Evolutionary conservation across 495 filamentous ascomycete genomes (phyloP), one percentile per base, ranked within the genome.

Genomic region (Cryomyces antarcticus): DNA sequence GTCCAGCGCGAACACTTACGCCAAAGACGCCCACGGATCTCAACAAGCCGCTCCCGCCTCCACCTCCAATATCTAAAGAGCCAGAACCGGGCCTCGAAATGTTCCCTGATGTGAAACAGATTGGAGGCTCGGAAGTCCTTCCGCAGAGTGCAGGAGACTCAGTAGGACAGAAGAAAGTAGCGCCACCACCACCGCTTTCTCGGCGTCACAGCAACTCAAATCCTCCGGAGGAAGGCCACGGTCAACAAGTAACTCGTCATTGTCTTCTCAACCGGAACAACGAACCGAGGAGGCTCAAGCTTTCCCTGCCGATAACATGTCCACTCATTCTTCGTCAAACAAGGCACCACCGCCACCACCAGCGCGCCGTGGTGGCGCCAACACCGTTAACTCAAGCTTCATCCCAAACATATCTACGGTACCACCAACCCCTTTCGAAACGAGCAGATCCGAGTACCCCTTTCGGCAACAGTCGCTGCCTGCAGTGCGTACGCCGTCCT

Each of bases 31-130:
- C 50, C 27, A 55, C 54, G 12, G 56, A 62, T 46, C 47, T 60
- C 33, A 62, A 62, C 44, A 60, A 62, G 46, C 57, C 57, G 28
- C 56, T 60, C 39, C 59, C 57, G 13, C 50, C 49, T 11, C 51
- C 54, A 4, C 50, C 49, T 43, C 35, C 40, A 24, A 29, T 31
- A 29, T 7, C 12, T 27, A 10, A 49, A 35, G 36, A 43, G 12
- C 13, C 34, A 31, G 33, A 28, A 37, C 37, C 41, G 4, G 43
- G 44, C 39, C 31, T 28, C 33, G 6, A 30, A 17, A 11, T 3
- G 12, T 9, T 31, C 7, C 12, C 40, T 30, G 13, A 39, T 7
- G 3, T 39, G 7, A 17, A 1, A 9, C 9, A 12, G 7, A 9
- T 12, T 35, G 3, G 12, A 3, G 33, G 1, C 3, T 9, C 38